A percentile compares a stretch with the other conserved stretches of the same genome.
Evolutionary conservation across 805 yeast genomes (phyloP).

Genomic region (Brettanomyces custersianus): DNA sequence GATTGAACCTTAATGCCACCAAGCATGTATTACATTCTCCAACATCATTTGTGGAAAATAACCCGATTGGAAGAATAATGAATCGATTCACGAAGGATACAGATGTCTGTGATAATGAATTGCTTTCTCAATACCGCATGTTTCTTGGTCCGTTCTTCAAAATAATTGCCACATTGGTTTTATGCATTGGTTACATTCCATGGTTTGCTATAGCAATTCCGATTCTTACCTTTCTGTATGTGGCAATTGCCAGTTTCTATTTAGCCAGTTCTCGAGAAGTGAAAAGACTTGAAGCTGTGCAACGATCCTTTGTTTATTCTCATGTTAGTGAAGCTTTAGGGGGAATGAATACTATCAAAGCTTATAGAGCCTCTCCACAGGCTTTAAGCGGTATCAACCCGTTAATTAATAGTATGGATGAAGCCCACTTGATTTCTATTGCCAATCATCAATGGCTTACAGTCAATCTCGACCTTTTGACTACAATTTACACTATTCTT

Average conservation of each 20-base stretch:
- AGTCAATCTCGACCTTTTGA: conserved; percentile 40
- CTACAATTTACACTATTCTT: conserved; percentile 36
- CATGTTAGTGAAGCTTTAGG: conserved; percentile 61
- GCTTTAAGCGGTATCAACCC: conserved; percentile 38
- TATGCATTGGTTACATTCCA: conserved; percentile 63
- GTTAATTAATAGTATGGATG: conserved; percentile 54
- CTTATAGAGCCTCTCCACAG: conserved; percentile 34
- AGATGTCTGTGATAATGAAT: conserved; percentile 66
- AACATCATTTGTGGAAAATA: conserved; percentile 74
- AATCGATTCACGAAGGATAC: conserved; percentile 86
- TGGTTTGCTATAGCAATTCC: conserved; percentile 68
- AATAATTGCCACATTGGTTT: conserved; percentile 54
- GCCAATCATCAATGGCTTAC: conserved; percentile 60
- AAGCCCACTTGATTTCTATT: conserved; percentile 50
- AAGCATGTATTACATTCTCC: conserved; percentile 56
- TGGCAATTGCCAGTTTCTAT: conserved; percentile 44
- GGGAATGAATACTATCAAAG: conserved; percentile 59
- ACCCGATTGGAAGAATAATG: conserved; percentile 84
- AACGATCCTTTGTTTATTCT: conserved; percentile 61
- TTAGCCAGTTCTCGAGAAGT: conserved; percentile 68
- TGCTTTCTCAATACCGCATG: conserved; percentile 60
- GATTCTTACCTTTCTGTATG: conserved; percentile 36
- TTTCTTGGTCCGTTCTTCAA: conserved; percentile 44
- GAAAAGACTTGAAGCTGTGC: conserved; percentile 65
- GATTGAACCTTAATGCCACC: conserved; percentile 51